These are phyloP conservation scores for Eutrema yunnanense DNA, from an alignment of 345 rosid species.

Conservation along the genomic window DNA sequence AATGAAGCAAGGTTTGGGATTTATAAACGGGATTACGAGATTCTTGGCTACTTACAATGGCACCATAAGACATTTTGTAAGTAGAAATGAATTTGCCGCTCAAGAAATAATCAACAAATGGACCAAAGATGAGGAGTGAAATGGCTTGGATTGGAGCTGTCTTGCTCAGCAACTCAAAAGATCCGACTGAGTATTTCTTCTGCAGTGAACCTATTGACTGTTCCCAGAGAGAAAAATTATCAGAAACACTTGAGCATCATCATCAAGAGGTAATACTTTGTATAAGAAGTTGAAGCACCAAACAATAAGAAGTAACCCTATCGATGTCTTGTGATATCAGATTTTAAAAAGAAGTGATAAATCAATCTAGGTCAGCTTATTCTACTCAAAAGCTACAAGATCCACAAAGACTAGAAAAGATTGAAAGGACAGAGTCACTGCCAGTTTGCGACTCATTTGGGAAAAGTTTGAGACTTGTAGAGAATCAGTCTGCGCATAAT, in stretches of 20 bases:
- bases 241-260: conserved; percentile 16
- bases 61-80: conserved; percentile 69
- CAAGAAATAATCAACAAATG: conserved; percentile 71
- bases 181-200: conserved; percentile 85
- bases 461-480: not conserved
- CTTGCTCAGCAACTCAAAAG: conserved; percentile 85
- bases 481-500: not conserved
- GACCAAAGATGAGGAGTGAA: conserved; percentile 83
- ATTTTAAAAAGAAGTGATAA: not conserved
- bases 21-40: not conserved
- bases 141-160: conserved; percentile 97
- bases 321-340: not conserved
- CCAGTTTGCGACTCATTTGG: not conserved
- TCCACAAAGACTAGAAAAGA: not conserved
- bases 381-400: not conserved
- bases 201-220: conserved; percentile 93
- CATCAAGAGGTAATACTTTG: not conserved
- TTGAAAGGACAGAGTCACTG: not conserved
- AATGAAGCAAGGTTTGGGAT: not conserved
- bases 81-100: conserved; percentile 50
- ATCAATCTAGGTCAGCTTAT: not conserved
- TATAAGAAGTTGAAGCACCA: not conserved
- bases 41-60: conserved; percentile 45
- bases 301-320: not conserved
- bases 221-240: conserved; percentile 2